These are phyloP conservation scores for Chaetothyriales sp. DNA, from an alignment of 2,329 filamentous ascomycete genomes.

Conservation along the genomic window DNA sequence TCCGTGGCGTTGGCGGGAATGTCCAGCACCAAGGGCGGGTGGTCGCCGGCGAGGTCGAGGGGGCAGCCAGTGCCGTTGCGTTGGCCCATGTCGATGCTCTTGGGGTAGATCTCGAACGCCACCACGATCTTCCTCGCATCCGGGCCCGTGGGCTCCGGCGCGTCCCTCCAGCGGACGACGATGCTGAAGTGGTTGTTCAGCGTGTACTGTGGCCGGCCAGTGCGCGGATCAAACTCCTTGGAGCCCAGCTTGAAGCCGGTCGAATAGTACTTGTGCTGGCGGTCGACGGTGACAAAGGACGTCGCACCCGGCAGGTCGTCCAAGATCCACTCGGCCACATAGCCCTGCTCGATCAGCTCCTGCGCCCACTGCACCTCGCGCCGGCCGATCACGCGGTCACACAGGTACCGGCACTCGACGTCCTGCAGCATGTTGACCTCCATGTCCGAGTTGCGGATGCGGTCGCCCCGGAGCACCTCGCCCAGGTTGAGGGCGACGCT, in stretches of 20 bases:
- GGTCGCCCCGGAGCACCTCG: constrained; percentile 74
- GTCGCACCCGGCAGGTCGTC: constrained; percentile 83
- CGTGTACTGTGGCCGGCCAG: constrained; percentile 52
- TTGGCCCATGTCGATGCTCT: constrained; percentile 56
- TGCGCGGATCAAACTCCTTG: constrained; percentile 48
- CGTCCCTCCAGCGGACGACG: constrained; percentile 63
- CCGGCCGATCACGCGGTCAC: constrained; percentile 52
- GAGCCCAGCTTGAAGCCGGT: constrained; percentile 82
- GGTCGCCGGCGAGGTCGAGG: constrained; percentile 47
- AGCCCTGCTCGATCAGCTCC: constrained; percentile 62
- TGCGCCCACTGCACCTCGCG: constrained; percentile 53
- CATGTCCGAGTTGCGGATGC: constrained; percentile 73
- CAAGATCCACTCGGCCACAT: constrained; percentile 86
- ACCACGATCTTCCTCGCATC: constrained; percentile 67
- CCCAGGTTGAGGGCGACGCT: constrained; percentile 72
- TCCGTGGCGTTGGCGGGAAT: constrained; percentile 41
- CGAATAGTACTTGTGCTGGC: constrained; percentile 74
- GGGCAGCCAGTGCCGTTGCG: constrained; percentile 56
- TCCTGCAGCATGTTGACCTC: constrained; percentile 66
- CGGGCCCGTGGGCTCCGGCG: constrained; percentile 54
- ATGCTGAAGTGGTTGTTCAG: constrained; percentile 83
- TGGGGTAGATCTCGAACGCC: constrained; percentile 80
- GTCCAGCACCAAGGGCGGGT: constrained; percentile 54
- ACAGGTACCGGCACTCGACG: constrained; percentile 58
- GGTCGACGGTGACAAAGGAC: constrained; percentile 75